phyloP scores from a whole-genome alignment of 2,329 filamentous ascomycete genomes.

The Hymenoscyphus albidus region DNA sequence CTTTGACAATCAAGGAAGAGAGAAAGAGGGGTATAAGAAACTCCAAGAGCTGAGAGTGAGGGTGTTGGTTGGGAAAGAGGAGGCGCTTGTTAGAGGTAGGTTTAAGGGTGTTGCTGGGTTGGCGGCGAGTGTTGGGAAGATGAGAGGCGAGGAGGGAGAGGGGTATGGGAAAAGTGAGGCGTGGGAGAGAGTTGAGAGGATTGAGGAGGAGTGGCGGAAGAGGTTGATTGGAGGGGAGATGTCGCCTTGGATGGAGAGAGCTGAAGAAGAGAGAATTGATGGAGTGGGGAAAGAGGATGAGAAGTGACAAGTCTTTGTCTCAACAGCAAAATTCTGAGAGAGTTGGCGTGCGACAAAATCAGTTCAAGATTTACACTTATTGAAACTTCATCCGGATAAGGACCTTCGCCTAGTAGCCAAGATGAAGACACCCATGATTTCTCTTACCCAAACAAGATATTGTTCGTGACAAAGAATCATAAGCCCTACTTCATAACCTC shows the following conservation, averaged over 20 bases:
- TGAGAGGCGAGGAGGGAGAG: conserved; percentile 8
- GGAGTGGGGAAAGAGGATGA: not conserved
- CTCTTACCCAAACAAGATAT: no score
- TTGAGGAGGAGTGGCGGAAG: conserved; percentile 6
- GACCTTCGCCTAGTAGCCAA: no score
- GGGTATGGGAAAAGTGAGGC: conserved; percentile 3
- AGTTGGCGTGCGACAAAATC: no score
- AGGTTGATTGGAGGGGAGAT: conserved; percentile 5
- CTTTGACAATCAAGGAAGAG: not conserved
- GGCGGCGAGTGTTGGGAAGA: conserved; percentile 7
- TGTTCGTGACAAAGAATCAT: no score
- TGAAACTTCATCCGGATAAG: no score
- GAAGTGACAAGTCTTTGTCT: not conserved
- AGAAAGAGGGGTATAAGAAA: conserved; percentile 16
- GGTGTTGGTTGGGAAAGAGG: conserved; percentile 11
- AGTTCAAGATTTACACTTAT: no score
- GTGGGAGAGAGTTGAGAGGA: conserved; percentile 8
- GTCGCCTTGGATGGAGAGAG: not conserved
- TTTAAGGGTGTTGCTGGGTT: conserved; percentile 11
- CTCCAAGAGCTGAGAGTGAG: conserved; percentile 13
- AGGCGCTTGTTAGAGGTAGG: conserved; percentile 13
- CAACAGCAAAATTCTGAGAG: no score
- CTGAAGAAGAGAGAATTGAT: not conserved
- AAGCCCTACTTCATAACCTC: no score
- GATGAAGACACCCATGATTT: no score